Evolutionary conservation across 1,284 basidiomycete genomes (phyloP).

Genomic region (Chiua sp.): DNA sequence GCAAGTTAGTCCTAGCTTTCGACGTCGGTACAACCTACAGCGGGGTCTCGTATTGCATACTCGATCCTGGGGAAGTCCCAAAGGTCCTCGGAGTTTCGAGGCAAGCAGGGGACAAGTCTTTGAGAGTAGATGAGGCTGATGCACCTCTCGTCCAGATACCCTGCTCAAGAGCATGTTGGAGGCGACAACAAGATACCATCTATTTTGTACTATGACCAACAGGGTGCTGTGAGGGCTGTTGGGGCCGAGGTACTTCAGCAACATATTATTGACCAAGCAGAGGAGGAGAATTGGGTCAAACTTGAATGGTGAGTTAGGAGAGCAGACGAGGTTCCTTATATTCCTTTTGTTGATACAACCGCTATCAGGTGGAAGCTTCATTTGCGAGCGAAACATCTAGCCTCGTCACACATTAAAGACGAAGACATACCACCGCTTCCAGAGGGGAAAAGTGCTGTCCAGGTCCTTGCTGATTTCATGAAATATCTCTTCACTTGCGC

Average conservation of each 20-base stretch:
- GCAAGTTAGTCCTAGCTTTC: slow-evolving; percentile 46
- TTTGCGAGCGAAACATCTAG: slow-evolving; percentile 43
- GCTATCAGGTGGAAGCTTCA: slow-evolving; percentile 61
- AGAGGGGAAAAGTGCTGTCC: slow-evolving; percentile 44
- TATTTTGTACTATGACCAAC: slow-evolving; percentile 54
- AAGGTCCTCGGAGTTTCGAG: slow-evolving; percentile 34
- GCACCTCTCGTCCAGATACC: slow-evolving; percentile 19
- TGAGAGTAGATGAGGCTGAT: not conserved
- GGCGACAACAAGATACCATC: slow-evolving; percentile 60
- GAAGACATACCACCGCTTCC: slow-evolving; percentile 51
- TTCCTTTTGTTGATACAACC: slow-evolving; percentile 4
- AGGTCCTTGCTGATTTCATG: slow-evolving; percentile 58
- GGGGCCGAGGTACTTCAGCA: slow-evolving; percentile 55
- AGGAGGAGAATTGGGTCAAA: slow-evolving; percentile 49
- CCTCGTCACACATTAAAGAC: slow-evolving; percentile 18
- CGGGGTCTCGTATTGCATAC: slow-evolving; percentile 49
- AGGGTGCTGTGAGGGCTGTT: slow-evolving; percentile 35
- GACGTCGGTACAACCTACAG: slow-evolving; percentile 61
- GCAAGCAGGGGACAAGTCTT: not conserved
- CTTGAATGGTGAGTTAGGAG: slow-evolving; percentile 52
- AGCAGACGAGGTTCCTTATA: slow-evolving; percentile 1
- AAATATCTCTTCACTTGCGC: slow-evolving; percentile 53
- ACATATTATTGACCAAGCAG: slow-evolving; percentile 44
- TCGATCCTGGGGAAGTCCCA: slow-evolving; percentile 53
- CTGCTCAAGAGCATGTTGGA: slow-evolving; percentile 44